Conservation (phyloP, 1,139 yeast genomes). For the Magnusiomyces magnusii region DNA sequence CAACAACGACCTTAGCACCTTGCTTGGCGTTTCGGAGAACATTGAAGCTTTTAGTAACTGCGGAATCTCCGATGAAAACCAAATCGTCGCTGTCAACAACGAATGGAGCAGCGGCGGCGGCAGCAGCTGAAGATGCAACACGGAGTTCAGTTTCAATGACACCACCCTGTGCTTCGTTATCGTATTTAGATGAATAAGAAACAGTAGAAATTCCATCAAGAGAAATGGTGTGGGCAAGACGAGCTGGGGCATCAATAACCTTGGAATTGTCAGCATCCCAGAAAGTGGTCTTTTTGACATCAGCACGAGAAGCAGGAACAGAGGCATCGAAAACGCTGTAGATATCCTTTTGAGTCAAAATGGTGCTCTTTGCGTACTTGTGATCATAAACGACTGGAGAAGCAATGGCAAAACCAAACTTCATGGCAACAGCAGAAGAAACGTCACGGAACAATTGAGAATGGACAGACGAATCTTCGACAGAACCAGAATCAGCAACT, state of each 20-base stretch:
- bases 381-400: conserved; percentile 25
- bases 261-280: conserved; percentile 40
- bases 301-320: conserved; percentile 16
- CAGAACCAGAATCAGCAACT: conserved; percentile 33
- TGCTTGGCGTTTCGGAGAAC: conserved; percentile 53
- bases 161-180: conserved; percentile 67
- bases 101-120: conserved; percentile 30
- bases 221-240: conserved; percentile 65
- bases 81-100: conserved; percentile 53
- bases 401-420: conserved; percentile 22
- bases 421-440: conserved; percentile 56
- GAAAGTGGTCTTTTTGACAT: conserved; percentile 41
- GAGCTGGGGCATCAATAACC: conserved; percentile 48
- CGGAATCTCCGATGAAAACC: conserved; percentile 52
- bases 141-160: conserved; percentile 69
- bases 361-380: conserved; percentile 27
- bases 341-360: conserved; percentile 23
- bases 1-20: conserved; percentile 50
- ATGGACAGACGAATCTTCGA: conserved; percentile 28
- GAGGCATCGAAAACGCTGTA: conserved; percentile 22
- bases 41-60: conserved; percentile 50
- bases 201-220: conserved; percentile 52
- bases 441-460: conserved; percentile 55
- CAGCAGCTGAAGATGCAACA: conserved; percentile 31
- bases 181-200: conserved; percentile 56